phyloP scores from a whole-genome alignment of 257 asterid species.

The Perilla frutescens region DNA sequence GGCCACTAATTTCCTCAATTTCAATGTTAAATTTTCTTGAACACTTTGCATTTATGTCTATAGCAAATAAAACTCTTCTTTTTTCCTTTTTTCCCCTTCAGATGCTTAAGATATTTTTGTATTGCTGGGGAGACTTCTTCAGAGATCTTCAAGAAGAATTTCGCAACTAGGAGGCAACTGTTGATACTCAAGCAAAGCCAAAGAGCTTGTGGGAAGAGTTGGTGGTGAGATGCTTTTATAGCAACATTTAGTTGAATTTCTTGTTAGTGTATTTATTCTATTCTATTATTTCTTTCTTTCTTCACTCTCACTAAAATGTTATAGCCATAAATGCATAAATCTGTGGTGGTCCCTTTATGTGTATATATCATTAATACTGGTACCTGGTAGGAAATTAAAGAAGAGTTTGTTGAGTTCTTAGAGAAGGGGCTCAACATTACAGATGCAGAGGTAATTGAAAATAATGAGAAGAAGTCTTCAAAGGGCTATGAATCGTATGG shows the following conservation, averaged over 20 bases:
- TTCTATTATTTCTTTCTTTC: too few species aligned
- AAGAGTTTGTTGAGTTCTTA: too few species aligned
- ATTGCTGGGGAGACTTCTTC: conserved; percentile 76
- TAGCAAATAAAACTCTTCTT: too few species aligned
- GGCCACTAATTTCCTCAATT: conserved; percentile 37
- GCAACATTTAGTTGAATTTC: conserved; percentile 21
- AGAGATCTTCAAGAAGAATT: conserved; percentile 93
- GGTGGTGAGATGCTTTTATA: conserved; percentile 54
- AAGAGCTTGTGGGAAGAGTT: too few species aligned
- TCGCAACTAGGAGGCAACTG: conserved; percentile 82
- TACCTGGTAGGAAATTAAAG: conserved; percentile 69
- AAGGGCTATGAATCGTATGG: conserved; percentile 38
- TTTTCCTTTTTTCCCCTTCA: too few species aligned
- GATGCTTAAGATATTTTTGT: too few species aligned
- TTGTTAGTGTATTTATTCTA: neutral
- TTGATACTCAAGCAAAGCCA: too few species aligned
- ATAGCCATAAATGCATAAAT: too few species aligned
- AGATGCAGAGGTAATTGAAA: conserved; percentile 50
- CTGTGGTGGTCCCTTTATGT: too few species aligned
- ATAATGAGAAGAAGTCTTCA: conserved; percentile 33
- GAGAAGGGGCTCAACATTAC: too few species aligned
- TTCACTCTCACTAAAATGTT: too few species aligned
- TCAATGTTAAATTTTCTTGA: conserved; percentile 35
- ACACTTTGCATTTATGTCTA: too few species aligned
- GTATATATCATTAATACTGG: conserved; percentile 5